These are phyloP conservation scores for Plantago elongata DNA, from an alignment of 257 asterid species.

Conservation along the genomic window DNA sequence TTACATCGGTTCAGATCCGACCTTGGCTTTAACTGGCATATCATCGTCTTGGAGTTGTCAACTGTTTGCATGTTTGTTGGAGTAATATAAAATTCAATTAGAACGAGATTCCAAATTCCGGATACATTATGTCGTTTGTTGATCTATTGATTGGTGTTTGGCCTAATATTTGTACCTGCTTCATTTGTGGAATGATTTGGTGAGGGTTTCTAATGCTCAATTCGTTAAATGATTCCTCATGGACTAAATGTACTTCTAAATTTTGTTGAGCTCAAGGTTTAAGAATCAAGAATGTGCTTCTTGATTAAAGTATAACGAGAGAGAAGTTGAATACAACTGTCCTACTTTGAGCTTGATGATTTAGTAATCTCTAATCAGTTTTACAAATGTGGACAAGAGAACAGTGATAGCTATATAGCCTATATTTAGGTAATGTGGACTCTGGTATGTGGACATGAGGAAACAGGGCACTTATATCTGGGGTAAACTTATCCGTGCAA, in stretches of 20 bases:
- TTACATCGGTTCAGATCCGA: too few species aligned
- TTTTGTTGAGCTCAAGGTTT: background rate
- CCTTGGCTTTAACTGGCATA: background rate
- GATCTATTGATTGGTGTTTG: background rate
- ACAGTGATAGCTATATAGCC: too few species aligned
- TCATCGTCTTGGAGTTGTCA: background rate
- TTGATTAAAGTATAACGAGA: too few species aligned
- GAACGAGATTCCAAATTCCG: background rate
- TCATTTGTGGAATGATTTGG: background rate
- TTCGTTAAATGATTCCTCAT: background rate
- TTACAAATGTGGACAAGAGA: too few species aligned
- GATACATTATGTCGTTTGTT: background rate
- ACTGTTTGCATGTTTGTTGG: background rate
- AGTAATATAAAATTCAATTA: background rate
- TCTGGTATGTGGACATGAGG: too few species aligned
- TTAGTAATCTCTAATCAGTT: too few species aligned
- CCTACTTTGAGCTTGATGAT: too few species aligned
- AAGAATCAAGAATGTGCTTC: too few species aligned
- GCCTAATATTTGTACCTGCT: background rate
- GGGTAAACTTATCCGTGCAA: background rate
- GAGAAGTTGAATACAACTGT: too few species aligned
- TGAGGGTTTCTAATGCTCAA: background rate
- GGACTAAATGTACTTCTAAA: background rate
- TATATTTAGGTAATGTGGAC: too few species aligned
- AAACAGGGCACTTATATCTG: too few species aligned